Conservation (phyloP, 2,329 filamentous ascomycete genomes). For the Calycina marina region DNA sequence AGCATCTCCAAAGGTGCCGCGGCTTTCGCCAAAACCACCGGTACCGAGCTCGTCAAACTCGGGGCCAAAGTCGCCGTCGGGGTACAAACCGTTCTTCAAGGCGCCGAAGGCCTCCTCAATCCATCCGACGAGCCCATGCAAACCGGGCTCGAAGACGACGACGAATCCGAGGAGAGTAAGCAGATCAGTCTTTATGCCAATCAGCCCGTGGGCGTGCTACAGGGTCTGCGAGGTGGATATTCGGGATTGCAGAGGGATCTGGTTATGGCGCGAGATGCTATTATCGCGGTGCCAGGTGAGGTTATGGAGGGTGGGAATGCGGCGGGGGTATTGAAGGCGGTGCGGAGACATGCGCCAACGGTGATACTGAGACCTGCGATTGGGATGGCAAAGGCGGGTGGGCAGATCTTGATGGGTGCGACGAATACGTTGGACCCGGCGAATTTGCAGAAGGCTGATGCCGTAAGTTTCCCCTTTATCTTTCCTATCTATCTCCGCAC, state of each 20-base stretch:
- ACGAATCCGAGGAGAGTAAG: slow-evolving; percentile 55
- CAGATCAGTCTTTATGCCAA: slow-evolving; percentile 87
- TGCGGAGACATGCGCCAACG: slow-evolving; percentile 75
- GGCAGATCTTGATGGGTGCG: slow-evolving; percentile 79
- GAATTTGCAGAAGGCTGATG: slow-evolving; percentile 68
- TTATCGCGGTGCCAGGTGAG: slow-evolving; percentile 87
- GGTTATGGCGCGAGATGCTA: slow-evolving; percentile 73
- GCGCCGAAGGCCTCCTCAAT: slow-evolving; percentile 66
- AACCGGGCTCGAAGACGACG: slow-evolving; percentile 35
- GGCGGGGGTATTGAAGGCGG: slow-evolving; percentile 62
- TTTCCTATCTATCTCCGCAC: slow-evolving; percentile 21
- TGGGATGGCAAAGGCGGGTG: slow-evolving; percentile 76
- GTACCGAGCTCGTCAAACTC: slow-evolving; percentile 83
- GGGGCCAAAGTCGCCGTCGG: slow-evolving; percentile 91
- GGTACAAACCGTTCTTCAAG: slow-evolving; percentile 83
- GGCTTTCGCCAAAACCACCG: slow-evolving; percentile 85
- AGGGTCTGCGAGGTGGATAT: slow-evolving; percentile 74
- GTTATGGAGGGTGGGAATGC: slow-evolving; percentile 77
- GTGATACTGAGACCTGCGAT: slow-evolving; percentile 84
- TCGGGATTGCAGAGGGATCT: slow-evolving; percentile 73
- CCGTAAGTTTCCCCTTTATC: slow-evolving; percentile 48
- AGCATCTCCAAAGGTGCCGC: slow-evolving; percentile 83
- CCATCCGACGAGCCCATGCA: slow-evolving; percentile 24
- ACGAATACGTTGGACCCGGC: slow-evolving; percentile 81
- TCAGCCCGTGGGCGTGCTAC: slow-evolving; percentile 77